Conservation (phyloP, 768 basidiomycete genomes). For the Gloeophyllum trabeum region DNA sequence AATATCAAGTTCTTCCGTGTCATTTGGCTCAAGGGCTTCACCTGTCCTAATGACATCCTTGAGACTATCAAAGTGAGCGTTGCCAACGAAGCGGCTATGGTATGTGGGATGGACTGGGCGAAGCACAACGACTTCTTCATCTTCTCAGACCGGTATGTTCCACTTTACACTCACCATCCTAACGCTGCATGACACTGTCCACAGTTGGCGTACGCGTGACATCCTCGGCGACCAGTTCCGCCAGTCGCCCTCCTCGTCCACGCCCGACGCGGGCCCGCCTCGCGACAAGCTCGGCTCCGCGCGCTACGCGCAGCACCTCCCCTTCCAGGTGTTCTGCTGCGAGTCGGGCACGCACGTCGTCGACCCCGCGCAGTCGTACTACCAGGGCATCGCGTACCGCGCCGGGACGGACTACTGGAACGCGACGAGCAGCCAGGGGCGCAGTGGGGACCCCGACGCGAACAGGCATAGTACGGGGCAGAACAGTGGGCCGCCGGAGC, state of each 20-base stretch:
- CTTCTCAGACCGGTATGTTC: constrained; percentile 83
- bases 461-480: too few relatives aligned
- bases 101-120: constrained; percentile 99
- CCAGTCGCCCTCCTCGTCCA: constrained; percentile 89
- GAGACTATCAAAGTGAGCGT: constrained; percentile 90
- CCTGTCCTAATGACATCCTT: constrained; percentile 95
- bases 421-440: constrained; percentile 24
- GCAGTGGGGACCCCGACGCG: too few relatives aligned
- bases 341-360: constrained; percentile 97
- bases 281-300: constrained; percentile 73
- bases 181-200: background rate
- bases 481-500: constrained; percentile 9
- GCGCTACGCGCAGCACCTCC: constrained; percentile 85
- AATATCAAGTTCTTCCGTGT: constrained; percentile 82
- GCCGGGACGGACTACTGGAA: constrained; percentile 78
- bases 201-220: constrained; percentile 84
- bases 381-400: constrained; percentile 79
- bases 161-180: background rate
- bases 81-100: constrained; percentile 91
- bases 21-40: constrained; percentile 98
- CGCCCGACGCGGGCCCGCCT: constrained; percentile 84
- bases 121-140: constrained; percentile 97
- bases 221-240: constrained; percentile 98
- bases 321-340: constrained; percentile 98
- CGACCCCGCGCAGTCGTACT: constrained; percentile 93